Evolutionary conservation across 371 early-diverging fungal genomes (phyloP), one percentile per base, ranked within the genome.

Genomic region (Apophysomyces elegans): DNA sequence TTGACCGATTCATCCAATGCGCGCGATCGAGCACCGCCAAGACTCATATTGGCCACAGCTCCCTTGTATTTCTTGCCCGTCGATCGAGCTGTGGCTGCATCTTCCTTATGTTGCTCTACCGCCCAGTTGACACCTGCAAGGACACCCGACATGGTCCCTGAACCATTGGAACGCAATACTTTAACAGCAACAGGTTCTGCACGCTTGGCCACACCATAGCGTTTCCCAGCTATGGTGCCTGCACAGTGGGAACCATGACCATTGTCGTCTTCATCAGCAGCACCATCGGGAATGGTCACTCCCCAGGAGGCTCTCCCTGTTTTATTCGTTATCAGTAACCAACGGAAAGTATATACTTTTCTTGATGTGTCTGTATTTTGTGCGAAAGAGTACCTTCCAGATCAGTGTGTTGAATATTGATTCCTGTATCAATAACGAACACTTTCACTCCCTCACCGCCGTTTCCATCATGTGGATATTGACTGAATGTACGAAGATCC

Each of bases 181-280:
- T 97, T 97, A 67, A 98, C 94, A 18, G 96, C 96, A 18, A 96
- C 91, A 39, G 97, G 82, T 8, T 88, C 83, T 8, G 95, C 94
- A 62, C 92, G 86, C 84, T 97, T 97, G 73, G 98, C 93, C 44
- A 99, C 92, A 73, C 98, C 99, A 76, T 86, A 93, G 14, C 84
- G 86, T 64, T 87, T 86, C 62, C 96, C 95, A 44, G 87, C 97
- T 73, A 98, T 91, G 4, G 95, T 95, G 69, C 97, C 99, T 16
- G 96, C 95, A 61, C 93, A 94, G 80, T 99, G 99, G n/a, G 97
- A 94, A 59, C 94, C 90, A 71, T 93, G 93, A 26, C 93, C 93
- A 69, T 93, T 91, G 35, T 86, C 89, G 73, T 93, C 94, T 56
- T 74, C 71, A 63, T 93, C 90, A 35, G 83, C 83, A 65, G 90